Percentiles rank a stretch among this genome's conserved stretches.
Conservation (phyloP, 2,329 filamentous ascomycete species). For the Macrophomina pseudophaseolina region DNA sequence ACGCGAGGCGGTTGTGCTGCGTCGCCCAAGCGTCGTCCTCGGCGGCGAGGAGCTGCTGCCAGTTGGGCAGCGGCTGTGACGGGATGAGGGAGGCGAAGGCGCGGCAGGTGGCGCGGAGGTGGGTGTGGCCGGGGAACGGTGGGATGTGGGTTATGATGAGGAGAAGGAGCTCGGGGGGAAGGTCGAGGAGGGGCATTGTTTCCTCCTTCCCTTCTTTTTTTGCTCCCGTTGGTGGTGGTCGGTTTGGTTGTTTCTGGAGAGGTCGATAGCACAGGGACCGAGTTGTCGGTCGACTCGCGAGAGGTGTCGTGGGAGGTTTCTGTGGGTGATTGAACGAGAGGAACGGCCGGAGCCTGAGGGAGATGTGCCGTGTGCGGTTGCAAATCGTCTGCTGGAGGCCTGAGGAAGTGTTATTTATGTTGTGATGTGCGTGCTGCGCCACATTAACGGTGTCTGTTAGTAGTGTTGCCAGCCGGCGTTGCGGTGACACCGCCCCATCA, state of each 20-base stretch:
- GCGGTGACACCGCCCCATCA: not conserved
- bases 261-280: not conserved
- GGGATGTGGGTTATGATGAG: not conserved
- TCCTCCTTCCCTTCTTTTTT: not conserved
- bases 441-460: not conserved
- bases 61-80: not conserved
- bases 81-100: not conserved
- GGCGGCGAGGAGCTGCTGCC: not conserved
- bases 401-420: not conserved
- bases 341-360: not conserved
- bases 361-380: not conserved
- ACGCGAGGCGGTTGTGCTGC: not conserved
- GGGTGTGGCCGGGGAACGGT: not conserved
- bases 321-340: not conserved
- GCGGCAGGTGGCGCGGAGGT: conserved; percentile 15
- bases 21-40: not conserved
- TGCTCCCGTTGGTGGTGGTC: not conserved
- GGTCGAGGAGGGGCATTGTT: not conserved
- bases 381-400: not conserved
- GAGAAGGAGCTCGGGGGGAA: conserved; percentile 6
- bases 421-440: not conserved
- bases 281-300: too few species aligned
- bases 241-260: not conserved
- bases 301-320: not conserved
- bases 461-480: not conserved